Conservation (phyloP, 2,329 filamentous ascomycete species). For the Sporothrix curviconia region DNA sequence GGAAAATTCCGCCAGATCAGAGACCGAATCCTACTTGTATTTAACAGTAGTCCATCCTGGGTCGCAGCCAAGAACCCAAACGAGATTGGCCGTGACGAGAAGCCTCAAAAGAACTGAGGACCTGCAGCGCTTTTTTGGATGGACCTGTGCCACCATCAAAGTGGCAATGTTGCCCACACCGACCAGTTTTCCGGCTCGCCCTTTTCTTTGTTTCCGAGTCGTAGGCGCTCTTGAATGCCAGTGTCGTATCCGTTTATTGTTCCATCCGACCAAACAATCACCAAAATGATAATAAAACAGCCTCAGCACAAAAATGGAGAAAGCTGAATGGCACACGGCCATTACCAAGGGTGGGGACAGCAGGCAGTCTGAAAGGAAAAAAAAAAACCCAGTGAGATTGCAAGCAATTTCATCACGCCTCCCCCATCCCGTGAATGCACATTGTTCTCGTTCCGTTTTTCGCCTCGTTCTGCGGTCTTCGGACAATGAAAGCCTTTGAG, state of each 20-base stretch:
- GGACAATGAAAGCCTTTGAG: background rate
- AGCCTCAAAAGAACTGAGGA: too few relatives aligned
- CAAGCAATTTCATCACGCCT: background rate
- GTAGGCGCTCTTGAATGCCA: background rate
- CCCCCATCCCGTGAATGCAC: too few relatives aligned
- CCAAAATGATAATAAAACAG: background rate
- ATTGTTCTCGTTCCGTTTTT: background rate
- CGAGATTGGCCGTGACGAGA: background rate
- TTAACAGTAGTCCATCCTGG: too few relatives aligned
- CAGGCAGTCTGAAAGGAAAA: background rate
- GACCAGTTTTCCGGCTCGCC: background rate
- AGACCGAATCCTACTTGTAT: too few relatives aligned
- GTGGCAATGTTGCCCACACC: too few relatives aligned
- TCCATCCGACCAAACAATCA: background rate
- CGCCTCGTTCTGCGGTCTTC: background rate
- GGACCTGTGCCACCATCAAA: too few relatives aligned
- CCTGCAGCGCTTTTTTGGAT: too few relatives aligned
- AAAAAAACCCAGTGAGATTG: constrained; percentile 1
- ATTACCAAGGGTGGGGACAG: background rate
- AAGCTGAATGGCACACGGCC: background rate
- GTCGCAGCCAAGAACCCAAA: background rate
- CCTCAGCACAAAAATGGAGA: background rate
- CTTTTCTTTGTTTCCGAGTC: background rate
- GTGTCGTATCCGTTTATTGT: background rate
- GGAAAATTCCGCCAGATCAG: too few relatives aligned